Conservation (phyloP, 805 yeast species). For the Wickerhamomyces chambardii region DNA sequence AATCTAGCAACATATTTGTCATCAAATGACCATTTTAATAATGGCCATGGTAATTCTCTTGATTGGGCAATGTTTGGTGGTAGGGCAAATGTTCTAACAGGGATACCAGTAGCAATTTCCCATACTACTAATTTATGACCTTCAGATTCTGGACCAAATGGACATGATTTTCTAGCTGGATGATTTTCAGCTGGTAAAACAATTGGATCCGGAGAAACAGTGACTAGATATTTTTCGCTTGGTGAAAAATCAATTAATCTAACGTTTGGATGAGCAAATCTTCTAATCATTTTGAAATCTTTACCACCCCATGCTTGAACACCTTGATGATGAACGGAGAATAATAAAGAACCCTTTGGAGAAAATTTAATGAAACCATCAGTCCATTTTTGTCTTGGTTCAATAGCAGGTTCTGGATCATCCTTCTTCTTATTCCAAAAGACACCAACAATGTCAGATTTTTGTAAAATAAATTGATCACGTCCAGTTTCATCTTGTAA, state of each 20-base stretch:
- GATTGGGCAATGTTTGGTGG: constrained; percentile 61
- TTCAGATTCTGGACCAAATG: constrained; percentile 79
- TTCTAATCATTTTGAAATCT: constrained; percentile 59
- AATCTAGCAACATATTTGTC: constrained; percentile 92
- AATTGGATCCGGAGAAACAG: constrained; percentile 84
- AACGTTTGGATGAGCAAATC: constrained; percentile 84
- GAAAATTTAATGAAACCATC: constrained; percentile 84
- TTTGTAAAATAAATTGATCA: constrained; percentile 82
- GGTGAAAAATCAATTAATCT: constrained; percentile 90
- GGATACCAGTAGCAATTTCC: constrained; percentile 79
- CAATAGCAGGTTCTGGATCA: constrained; percentile 68
- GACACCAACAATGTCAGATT: constrained; percentile 72
- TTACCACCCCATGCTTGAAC: constrained; percentile 95
- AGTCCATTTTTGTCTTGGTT: constrained; percentile 81
- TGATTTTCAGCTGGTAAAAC: constrained; percentile 54
- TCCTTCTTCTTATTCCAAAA: constrained; percentile 75
- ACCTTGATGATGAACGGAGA: constrained; percentile 90
- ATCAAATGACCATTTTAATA: constrained; percentile 91
- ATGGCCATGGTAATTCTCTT: constrained; percentile 85
- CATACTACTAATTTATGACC: constrained; percentile 93
- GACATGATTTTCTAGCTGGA: constrained; percentile 60
- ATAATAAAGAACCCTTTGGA: constrained; percentile 84
- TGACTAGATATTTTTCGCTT: constrained; percentile 80
- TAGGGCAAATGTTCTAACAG: constrained; percentile 85
- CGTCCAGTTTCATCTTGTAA: constrained; percentile 80